These are phyloP conservation scores for Manihot esculenta DNA, from an alignment of 441 rosid genomes.

Conservation along the genomic window DNA sequence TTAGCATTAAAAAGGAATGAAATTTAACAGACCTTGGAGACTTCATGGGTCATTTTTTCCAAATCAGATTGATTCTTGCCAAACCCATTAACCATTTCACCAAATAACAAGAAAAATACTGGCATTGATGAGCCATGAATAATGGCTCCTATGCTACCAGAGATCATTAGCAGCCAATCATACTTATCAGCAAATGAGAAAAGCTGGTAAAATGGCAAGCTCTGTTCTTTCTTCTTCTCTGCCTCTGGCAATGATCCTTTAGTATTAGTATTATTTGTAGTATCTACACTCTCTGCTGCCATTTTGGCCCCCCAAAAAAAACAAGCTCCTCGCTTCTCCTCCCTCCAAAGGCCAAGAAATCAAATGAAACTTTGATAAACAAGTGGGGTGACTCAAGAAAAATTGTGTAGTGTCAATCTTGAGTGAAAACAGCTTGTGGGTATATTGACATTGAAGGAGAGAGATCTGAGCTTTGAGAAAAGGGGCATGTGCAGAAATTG, in stretches of 20 bases:
- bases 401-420: background rate
- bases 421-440: constrained; percentile 4
- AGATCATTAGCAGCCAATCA: constrained; percentile 72
- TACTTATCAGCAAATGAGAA: constrained; percentile 89
- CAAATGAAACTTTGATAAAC: background rate
- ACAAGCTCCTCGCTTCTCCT: too few species aligned
- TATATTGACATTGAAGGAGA: constrained; percentile 28
- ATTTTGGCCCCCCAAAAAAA: constrained; percentile 31
- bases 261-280: background rate
- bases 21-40: constrained; percentile 49
- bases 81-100: constrained; percentile 95
- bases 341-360: background rate
- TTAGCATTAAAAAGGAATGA: background rate
- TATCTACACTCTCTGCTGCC: constrained; percentile 56
- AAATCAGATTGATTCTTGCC: constrained; percentile 92
- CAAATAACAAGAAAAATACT: constrained; percentile 83
- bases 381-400: constrained; percentile 17
- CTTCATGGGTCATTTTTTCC: constrained; percentile 83
- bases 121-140: constrained; percentile 96
- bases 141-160: constrained; percentile 80
- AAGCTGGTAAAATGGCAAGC: constrained; percentile 82
- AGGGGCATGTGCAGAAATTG: constrained; percentile 13
- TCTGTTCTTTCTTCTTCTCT: constrained; percentile 94
- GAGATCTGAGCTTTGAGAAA: constrained; percentile 30
- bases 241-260: constrained; percentile 57